Evolutionary conservation across 1,139 yeast genomes (phyloP).

Genomic region (Scheffersomyces segobiensis): DNA sequence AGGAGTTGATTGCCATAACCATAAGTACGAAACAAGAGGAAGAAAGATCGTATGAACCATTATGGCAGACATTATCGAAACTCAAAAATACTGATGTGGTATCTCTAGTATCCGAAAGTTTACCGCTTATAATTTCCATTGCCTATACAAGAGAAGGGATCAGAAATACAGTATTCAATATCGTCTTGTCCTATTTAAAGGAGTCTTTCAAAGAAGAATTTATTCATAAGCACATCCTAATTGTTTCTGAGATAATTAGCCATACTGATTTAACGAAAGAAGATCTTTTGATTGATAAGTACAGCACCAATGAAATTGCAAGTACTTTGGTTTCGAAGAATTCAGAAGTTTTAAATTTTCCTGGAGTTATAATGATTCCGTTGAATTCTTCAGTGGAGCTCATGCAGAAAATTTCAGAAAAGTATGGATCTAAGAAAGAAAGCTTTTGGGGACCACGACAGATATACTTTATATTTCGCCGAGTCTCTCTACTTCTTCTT

Average conservation of each 20-base stretch:
- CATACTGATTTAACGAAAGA: constrained; percentile 43
- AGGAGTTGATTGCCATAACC: constrained; percentile 36
- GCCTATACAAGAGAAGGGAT: constrained; percentile 47
- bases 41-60: constrained; percentile 1
- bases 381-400: constrained; percentile 28
- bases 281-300: constrained; percentile 12
- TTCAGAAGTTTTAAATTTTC: constrained; percentile 11
- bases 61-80: constrained; percentile 13
- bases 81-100: constrained; percentile 11
- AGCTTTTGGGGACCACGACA: constrained; percentile 39
- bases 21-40: constrained; percentile 22
- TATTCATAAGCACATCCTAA: constrained; percentile 27
- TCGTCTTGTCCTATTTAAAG: constrained; percentile 6
- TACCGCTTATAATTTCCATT: constrained; percentile 42
- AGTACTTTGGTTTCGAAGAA: constrained; percentile 9
- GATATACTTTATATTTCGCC: constrained; percentile 39
- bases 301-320: constrained; percentile 8
- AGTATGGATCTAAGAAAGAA: constrained; percentile 11
- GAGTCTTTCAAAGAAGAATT: constrained; percentile 18
- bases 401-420: constrained; percentile 17
- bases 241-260: constrained; percentile 31
- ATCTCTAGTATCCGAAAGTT: constrained; percentile 29
- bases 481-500: constrained; percentile 28
- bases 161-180: constrained; percentile 35
- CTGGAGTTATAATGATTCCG: constrained; percentile 21